phyloP scores from a whole-genome alignment of 306 rosid genomes.

The Oxytropis ochrocephala region DNA sequence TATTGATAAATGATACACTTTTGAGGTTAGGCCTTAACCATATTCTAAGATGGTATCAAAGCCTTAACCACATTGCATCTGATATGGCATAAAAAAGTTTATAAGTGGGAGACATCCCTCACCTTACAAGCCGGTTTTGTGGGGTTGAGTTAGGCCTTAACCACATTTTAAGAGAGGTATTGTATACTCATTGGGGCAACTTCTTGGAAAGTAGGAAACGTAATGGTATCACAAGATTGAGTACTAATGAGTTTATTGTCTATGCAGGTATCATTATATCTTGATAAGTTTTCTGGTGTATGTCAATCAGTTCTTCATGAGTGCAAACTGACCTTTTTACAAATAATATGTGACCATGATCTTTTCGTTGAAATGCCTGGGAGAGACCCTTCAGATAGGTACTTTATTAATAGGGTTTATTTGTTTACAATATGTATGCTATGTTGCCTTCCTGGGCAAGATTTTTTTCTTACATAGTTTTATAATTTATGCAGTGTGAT shows the following conservation, averaged over 20 bases:
- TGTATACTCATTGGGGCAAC: neutral
- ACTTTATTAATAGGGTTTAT: slow-evolving; percentile 4
- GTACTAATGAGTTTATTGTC: neutral
- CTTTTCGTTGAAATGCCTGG: slow-evolving; percentile 99
- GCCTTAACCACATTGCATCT: too few species aligned
- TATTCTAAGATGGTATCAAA: too few species aligned
- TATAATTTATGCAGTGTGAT: neutral
- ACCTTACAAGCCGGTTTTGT: too few species aligned
- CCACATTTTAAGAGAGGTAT: too few species aligned
- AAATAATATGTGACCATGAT: slow-evolving; percentile 91
- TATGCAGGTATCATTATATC: slow-evolving; percentile 87
- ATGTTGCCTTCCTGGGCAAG: neutral
- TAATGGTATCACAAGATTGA: neutral
- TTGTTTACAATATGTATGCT: neutral
- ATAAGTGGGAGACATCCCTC: too few species aligned
- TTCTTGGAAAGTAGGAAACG: neutral
- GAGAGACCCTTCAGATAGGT: slow-evolving; percentile 99
- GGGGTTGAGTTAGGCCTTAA: too few species aligned
- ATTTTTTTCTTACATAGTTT: neutral
- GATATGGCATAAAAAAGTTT: too few species aligned
- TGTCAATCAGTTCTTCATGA: slow-evolving; percentile 93
- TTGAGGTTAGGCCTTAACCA: too few species aligned
- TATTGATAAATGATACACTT: neutral
- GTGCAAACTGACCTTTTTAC: slow-evolving; percentile 91
- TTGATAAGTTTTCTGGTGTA: slow-evolving; percentile 94